Base-by-base conservation (phyloP, 108 stramenopile species). In the Cylindrotheca closterium region DNA sequence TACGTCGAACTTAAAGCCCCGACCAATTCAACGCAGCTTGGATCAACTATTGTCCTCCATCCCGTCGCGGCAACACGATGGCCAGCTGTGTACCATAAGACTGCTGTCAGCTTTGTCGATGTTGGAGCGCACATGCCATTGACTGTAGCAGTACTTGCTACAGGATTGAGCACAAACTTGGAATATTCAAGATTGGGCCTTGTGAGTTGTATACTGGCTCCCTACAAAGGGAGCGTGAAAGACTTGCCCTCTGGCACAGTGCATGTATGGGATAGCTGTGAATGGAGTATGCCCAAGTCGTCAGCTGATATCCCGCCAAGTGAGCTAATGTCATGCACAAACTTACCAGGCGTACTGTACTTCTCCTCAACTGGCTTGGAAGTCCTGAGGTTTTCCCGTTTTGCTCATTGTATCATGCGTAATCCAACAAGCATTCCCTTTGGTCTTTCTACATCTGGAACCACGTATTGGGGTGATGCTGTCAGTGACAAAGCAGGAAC, bases 391-490 rank as follows among this genome's bases (percentile, higher is more conserved):
- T 42, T 42, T 15, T 42, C 37, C 15, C 37, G 37, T 7, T 42
- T 7, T 7, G 37, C 37, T 10, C 37, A 15, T 42, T 42, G 10
- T 10, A 15, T 15, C 15, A 7, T 42, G 37, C 7, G 37, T 7
- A 42, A 42, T 42, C 37, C 37, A 7, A 42, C 37, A 23, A 73
- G 58, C 71, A 31, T 70, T 48, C 52, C 60, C 3, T 46, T 75
- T 19, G 92, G 92, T 22, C 51, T 94, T 46, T 51, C 82, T 50
- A 89, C 87, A 12, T 55, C 61, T 19, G 92, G 89, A 10, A 67
- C 50, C 28, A 63, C 68, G 45, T 74, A 77, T 47, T 66, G 51
- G 50, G 28, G 55, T 19, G 85, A 74, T 49, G 79, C 55, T 8
- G 54, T 50, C 12, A 61, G 50, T 25, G 73, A 82, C 47, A 54